These are phyloP conservation scores for Ogataea methylovora DNA, from an alignment of 805 yeast genomes.

Conservation along the genomic window DNA sequence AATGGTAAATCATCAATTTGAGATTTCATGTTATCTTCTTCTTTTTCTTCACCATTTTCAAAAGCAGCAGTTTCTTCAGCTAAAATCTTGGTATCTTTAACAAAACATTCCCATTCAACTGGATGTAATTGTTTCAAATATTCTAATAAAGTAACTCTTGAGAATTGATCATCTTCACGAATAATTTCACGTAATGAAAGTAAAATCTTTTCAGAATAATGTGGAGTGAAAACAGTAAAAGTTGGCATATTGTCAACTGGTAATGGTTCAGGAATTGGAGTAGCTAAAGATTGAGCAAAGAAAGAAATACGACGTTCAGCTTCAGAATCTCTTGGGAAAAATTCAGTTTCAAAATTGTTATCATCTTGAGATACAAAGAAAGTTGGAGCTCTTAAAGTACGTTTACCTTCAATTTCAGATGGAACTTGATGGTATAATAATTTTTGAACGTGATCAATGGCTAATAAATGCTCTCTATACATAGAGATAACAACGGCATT, in stretches of 20 bases:
- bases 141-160: constrained; percentile 89
- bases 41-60: constrained; percentile 56
- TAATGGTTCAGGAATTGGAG: constrained; percentile 97
- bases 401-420: constrained; percentile 94
- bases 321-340: constrained; percentile 94
- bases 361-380: constrained; percentile 98
- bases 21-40: constrained; percentile 59
- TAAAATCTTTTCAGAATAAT: constrained; percentile 89
- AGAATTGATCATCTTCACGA: constrained; percentile 94
- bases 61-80: constrained; percentile 91
- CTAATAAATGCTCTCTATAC: constrained; percentile 98
- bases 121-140: constrained; percentile 94
- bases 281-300: constrained; percentile 97
- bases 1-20: constrained; percentile 90
- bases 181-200: constrained; percentile 92
- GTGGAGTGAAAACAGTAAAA: constrained; percentile 94
- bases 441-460: constrained; percentile 98
- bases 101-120: constrained; percentile 96
- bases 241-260: constrained; percentile 99
- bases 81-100: constrained; percentile 88
- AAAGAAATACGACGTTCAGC: constrained; percentile 99
- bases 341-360: constrained; percentile 88
- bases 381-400: constrained; percentile 97
- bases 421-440: constrained; percentile 98
- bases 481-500: constrained; percentile 97